Evolutionary conservation across 2,329 filamentous ascomycete genomes (phyloP), one percentile per base, ranked within the genome.

Genomic region (Teratosphaeria nubilosa): DNA sequence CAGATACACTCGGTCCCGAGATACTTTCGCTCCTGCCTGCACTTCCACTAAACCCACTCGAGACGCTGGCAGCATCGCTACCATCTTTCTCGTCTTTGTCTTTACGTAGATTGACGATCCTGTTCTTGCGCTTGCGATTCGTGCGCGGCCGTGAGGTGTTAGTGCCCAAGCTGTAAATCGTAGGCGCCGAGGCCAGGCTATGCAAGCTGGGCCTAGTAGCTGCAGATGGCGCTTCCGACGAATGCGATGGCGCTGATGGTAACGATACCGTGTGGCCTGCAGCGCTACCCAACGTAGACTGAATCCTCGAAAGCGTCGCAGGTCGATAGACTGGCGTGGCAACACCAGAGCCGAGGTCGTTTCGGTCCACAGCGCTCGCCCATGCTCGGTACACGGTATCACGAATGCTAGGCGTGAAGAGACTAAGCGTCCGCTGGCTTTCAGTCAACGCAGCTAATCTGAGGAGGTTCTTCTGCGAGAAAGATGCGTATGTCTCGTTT

Each of bases 361-460:
- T 79, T 59, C 85, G 80, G 61, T 96, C 91, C 55, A 83, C 80
- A 37, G 86, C 84, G 48, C 88, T 88, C 16, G 92, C 89, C 90
- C 91, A 96, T 32, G 92, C 94, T 60, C 94, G 84, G 73, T 95
- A 96, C 27, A 97, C 87, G 3, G 90, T 89, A 72, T 97, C 90
- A 56, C 84, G 80, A 59, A 97, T 92, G n/a, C 87, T 85, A 0
- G 92, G 91, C 1, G 92, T 96, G 70, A 95, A 95, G 0, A 97
- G 78, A 4, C 91, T 95, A 34, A 97, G 76, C 0, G 94, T 97
- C 53, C 89, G 85, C 67, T 97, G 91, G 2, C 91, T 95, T 68
- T 95, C 88, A 3, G 85, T 91, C 58, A 99, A 77, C 0, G 90
- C 84, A 25, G 88, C 90, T 13, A 99, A 78, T 55, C 89, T 86